A percentile compares a stretch with the other conserved stretches of the same genome.
phyloP scores from a whole-genome alignment of 1,284 basidiomycete genomes.

The Athelia sp. region DNA sequence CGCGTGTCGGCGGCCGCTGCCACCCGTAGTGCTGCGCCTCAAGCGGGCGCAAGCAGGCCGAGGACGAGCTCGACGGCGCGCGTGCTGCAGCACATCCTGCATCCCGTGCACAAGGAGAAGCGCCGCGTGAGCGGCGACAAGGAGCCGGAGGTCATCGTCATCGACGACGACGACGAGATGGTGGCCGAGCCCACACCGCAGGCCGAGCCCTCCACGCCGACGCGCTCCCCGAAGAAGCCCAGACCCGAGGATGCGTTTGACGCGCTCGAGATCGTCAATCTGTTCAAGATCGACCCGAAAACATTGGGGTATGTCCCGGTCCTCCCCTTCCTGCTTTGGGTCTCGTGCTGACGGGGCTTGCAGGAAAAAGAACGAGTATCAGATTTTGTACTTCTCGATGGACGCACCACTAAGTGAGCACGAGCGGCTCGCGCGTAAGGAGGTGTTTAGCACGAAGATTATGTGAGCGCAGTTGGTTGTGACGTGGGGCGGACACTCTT shows the following conservation, averaged over 20 bases:
- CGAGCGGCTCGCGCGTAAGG: conserved; percentile 43
- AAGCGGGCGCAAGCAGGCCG: not conserved
- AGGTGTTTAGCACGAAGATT: conserved; percentile 42
- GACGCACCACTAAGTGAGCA: conserved; percentile 45
- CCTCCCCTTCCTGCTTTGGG: too few species aligned
- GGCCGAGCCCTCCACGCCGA: conserved; percentile 2
- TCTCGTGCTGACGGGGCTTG: too few species aligned
- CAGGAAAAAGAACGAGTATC: conserved; percentile 53
- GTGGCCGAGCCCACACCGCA: conserved; percentile 10
- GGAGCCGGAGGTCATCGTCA: conserved; percentile 29
- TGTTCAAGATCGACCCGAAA: conserved; percentile 44
- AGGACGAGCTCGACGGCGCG: not conserved
- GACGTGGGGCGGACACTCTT: too few species aligned
- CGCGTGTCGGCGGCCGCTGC: too few species aligned
- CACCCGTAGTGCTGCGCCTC: conserved; percentile 3
- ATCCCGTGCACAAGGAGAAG: conserved; percentile 17
- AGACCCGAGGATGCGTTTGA: conserved; percentile 17
- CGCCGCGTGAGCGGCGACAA: conserved; percentile 4
- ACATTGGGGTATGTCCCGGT: conserved; percentile 41
- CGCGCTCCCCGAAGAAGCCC: not conserved
- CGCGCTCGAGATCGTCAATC: conserved; percentile 32
- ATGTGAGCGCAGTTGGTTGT: too few species aligned
- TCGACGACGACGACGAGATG: conserved; percentile 30
- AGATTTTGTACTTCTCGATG: conserved; percentile 71
- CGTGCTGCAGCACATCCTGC: not conserved